A percentile compares a stretch with the other conserved stretches of the same genome.
Conservation (phyloP, 2,329 filamentous ascomycete species). For the Pseudogymnoascus sp. region DNA sequence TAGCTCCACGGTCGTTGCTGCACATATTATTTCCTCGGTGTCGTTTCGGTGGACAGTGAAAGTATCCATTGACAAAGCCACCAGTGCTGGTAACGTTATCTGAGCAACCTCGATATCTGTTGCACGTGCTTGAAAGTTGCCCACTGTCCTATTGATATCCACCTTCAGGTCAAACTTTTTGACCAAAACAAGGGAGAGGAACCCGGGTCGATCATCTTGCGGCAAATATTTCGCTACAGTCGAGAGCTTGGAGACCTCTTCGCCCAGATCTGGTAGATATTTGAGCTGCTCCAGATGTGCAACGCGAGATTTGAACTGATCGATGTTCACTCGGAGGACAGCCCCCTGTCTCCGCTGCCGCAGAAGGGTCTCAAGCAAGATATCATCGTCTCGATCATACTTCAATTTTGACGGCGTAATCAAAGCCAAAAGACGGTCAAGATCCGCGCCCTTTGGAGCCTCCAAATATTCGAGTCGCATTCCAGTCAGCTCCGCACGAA, state of each 20-base stretch:
- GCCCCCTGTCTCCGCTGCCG: conserved; percentile 80
- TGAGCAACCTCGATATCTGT: conserved; percentile 65
- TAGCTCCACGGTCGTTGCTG: conserved; percentile 27
- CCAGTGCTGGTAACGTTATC: conserved; percentile 73
- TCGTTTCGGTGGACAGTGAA: conserved; percentile 56
- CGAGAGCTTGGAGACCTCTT: conserved; percentile 73
- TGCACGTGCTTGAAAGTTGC: conserved; percentile 50
- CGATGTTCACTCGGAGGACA: conserved; percentile 64
- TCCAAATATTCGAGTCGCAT: conserved; percentile 66
- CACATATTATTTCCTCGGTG: conserved; percentile 63
- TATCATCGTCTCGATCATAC: conserved; percentile 81
- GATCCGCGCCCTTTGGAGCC: conserved; percentile 67
- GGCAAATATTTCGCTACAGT: conserved; percentile 91
- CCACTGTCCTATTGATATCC: conserved; percentile 61
- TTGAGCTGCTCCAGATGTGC: conserved; percentile 56
- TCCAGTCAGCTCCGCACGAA: conserved; percentile 54
- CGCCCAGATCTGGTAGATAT: conserved; percentile 60
- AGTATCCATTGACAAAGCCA: conserved; percentile 65
- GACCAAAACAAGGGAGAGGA: conserved; percentile 66
- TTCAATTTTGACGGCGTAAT: conserved; percentile 89
- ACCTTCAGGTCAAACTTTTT: conserved; percentile 53
- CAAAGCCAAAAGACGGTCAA: conserved; percentile 73
- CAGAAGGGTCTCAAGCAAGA: conserved; percentile 85
- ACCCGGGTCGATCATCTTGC: conserved; percentile 85
- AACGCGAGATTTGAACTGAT: conserved; percentile 54